These are phyloP conservation scores for Luffa acutangula DNA, from an alignment of 306 rosid species.

Conservation along the genomic window DNA sequence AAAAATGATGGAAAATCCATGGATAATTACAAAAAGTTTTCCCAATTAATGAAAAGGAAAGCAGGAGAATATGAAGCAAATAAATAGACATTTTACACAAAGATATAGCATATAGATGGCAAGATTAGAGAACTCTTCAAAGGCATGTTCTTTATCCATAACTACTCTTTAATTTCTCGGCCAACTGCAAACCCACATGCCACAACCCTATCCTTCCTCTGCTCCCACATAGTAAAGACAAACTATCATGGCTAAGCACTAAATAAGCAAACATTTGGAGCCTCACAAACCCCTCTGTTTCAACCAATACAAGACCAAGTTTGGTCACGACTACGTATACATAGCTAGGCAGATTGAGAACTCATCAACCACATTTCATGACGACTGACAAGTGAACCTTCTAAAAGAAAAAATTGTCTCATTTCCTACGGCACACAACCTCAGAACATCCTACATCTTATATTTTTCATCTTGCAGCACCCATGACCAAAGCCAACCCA, in stretches of 20 bases:
- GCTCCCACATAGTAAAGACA: neutral
- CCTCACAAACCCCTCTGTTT: neutral
- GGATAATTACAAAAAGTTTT: too few species aligned
- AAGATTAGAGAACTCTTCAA: too few species aligned
- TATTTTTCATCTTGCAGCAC: neutral
- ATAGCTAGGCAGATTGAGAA: neutral
- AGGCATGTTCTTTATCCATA: too few species aligned
- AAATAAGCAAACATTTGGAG: neutral
- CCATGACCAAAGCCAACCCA: neutral
- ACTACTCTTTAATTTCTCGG: neutral
- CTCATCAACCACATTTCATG: neutral
- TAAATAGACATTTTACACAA: too few species aligned
- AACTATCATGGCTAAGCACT: neutral
- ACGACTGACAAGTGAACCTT: neutral
- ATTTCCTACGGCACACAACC: neutral
- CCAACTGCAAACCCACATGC: neutral
- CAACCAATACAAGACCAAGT: neutral
- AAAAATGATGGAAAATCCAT: too few species aligned
- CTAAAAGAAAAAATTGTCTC: neutral
- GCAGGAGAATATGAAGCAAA: too few species aligned
- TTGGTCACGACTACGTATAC: neutral
- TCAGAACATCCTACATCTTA: neutral
- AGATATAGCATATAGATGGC: too few species aligned
- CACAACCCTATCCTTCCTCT: neutral
- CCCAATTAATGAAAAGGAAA: too few species aligned